Conservation (phyloP, 2,329 filamentous ascomycete genomes). For the Drechslera avenae region DNA sequence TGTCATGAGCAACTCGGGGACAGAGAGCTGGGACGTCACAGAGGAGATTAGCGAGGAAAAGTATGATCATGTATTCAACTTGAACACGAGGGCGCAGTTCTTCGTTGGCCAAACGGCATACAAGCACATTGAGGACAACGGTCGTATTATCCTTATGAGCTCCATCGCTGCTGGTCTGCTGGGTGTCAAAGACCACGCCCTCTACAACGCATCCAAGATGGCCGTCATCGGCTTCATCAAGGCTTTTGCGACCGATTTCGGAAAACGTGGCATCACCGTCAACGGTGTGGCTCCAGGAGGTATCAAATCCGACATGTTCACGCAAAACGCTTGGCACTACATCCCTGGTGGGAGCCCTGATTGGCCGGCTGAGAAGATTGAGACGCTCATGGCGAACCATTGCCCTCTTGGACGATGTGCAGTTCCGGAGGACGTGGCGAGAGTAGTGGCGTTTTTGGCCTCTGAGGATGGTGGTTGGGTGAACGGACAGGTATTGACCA, state of each 20-base stretch:
- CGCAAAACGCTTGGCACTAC: conserved; percentile 64
- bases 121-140: conserved; percentile 71
- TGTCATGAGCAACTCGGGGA: conserved; percentile 62
- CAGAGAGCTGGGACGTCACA: conserved; percentile 70
- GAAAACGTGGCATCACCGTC: conserved; percentile 69
- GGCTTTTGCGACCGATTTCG: conserved; percentile 73
- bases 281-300: conserved; percentile 75
- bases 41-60: conserved; percentile 72
- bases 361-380: conserved; percentile 57
- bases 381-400: conserved; percentile 56
- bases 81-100: conserved; percentile 74
- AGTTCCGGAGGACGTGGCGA: conserved; percentile 52
- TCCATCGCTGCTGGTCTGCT: conserved; percentile 71
- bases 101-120: conserved; percentile 78
- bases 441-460: conserved; percentile 50
- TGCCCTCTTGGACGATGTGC: conserved; percentile 58
- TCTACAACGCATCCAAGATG: conserved; percentile 75
- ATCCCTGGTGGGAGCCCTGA: conserved; percentile 57
- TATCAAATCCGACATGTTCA: conserved; percentile 79
- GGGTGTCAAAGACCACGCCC: conserved; percentile 71
- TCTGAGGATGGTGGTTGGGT: conserved; percentile 50
- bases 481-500: conserved; percentile 49
- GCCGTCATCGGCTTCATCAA: conserved; percentile 75
- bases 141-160: conserved; percentile 75
- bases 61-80: conserved; percentile 71